Base-by-base conservation (phyloP, 768 basidiomycete genomes). In the Tulasnella sp. region DNA sequence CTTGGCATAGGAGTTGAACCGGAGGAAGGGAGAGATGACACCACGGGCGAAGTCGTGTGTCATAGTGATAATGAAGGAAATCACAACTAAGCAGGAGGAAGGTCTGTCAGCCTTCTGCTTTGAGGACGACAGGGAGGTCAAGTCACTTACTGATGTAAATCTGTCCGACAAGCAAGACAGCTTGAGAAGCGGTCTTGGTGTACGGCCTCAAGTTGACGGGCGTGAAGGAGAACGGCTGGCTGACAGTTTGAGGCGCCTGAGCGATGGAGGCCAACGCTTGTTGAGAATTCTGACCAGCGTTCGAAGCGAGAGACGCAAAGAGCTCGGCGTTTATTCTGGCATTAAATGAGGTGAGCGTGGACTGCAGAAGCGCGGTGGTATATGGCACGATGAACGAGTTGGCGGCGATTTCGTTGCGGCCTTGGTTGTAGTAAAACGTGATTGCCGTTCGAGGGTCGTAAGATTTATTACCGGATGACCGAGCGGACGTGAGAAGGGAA, bases 391-490 rank as follows among this genome's bases (percentile, higher is more conserved):
- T 75, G 73, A 80, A 83, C 71, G 77, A 82, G 9, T 79, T 80
- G 9, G 79, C 76, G 1, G 83, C 83, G 17, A 79, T 79, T 75
- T 84, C 83, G 62, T 83, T 79, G 17, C 84, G 78, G 14, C 81
- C 83, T 75, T 83, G 83, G 42, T 70, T 70, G 59, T 83, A 85
- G 72, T 79, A 82, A n/a, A 82, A 79, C 5, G 78, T 76, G 59
- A 83, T 80, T 8, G 81, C 81, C 5, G 72, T 72, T 0, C 71
- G 71, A 0, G 81, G 80, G 71, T 83, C 78, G 73, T 83, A 85
- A 6, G 78, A 69, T 8, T 78, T 32, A 70, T 82, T 77, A 9
- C 84, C 84, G 69, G 74, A 81, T 39, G 76, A 75, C 14, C 83
- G 77, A 14, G 83, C 83, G 1, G 59, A 65, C 2, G 74, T 70